Conservation (phyloP, 345 rosid genomes). For the Theobroma cacao region DNA sequence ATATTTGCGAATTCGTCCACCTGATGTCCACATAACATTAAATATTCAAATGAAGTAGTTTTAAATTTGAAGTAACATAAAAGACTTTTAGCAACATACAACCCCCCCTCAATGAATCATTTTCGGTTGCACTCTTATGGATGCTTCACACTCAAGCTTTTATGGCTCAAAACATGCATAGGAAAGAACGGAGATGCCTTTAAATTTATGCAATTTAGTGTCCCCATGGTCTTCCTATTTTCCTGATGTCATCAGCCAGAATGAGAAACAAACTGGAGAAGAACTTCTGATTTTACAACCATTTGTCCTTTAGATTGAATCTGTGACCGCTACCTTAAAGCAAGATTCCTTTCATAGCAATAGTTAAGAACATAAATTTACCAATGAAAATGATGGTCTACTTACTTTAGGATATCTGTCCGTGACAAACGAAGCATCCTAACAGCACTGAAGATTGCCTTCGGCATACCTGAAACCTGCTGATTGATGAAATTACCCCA, state of each 20-base stretch:
- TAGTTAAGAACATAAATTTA: neutral
- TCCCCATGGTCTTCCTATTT: neutral
- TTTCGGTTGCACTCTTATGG: neutral
- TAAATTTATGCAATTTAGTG: neutral
- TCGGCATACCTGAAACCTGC: constrained; percentile 38
- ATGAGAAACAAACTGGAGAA: neutral
- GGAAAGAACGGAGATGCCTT: neutral
- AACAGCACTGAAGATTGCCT: constrained; percentile 50
- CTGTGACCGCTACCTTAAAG: neutral
- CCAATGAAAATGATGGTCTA: neutral
- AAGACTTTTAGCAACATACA: neutral
- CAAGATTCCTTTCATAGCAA: neutral
- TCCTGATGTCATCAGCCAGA: neutral
- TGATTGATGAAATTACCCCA: constrained; percentile 13
- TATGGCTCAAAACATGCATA: neutral
- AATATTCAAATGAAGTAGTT: neutral
- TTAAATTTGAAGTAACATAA: neutral
- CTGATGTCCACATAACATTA: constrained; percentile 29
- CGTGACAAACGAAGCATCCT: constrained; percentile 70
- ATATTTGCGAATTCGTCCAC: constrained; percentile 51
- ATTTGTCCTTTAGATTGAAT: neutral
- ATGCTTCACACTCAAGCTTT: neutral
- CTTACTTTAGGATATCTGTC: constrained; percentile 71
- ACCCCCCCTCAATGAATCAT: neutral
- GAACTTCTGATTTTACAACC: neutral